These are phyloP conservation scores for Lyophyllum decastes DNA, from an alignment of 768 basidiomycete genomes.

Conservation along the genomic window DNA sequence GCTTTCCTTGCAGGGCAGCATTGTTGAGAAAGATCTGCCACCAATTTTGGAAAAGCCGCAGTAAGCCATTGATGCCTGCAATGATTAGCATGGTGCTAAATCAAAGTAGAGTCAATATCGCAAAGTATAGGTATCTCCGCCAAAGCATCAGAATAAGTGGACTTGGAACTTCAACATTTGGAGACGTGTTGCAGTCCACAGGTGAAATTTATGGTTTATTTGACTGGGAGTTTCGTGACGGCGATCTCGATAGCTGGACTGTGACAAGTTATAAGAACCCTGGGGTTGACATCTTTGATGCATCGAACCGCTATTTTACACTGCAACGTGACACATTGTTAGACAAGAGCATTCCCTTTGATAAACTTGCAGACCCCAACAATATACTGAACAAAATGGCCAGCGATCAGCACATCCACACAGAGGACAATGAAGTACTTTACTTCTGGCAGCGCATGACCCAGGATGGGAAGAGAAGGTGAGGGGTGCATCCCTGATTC, in stretches of 20 bases:
- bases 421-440: too few relatives aligned
- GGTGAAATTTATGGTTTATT: slow-evolving; percentile 1
- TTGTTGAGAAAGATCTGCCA: slow-evolving; percentile 4
- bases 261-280: neutral
- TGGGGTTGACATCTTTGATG: neutral
- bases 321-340: neutral
- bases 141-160: neutral
- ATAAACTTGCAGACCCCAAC: neutral
- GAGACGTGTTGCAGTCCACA: neutral
- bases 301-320: slow-evolving; percentile 9
- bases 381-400: too few relatives aligned
- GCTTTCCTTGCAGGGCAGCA: slow-evolving; percentile 5
- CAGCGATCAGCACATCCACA: too few relatives aligned
- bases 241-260: neutral
- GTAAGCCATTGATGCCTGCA: neutral
- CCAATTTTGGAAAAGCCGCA: slow-evolving; percentile 5
- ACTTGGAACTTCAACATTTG: neutral
- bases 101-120: neutral
- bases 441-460: too few relatives aligned
- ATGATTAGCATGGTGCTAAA: neutral
- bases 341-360: neutral
- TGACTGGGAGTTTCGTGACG: slow-evolving; percentile 2
- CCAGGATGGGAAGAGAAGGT: too few relatives aligned
- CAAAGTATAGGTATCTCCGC: neutral
- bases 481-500: too few relatives aligned